Conservation (phyloP, 768 basidiomycete species). For the Lactarius sp. region DNA sequence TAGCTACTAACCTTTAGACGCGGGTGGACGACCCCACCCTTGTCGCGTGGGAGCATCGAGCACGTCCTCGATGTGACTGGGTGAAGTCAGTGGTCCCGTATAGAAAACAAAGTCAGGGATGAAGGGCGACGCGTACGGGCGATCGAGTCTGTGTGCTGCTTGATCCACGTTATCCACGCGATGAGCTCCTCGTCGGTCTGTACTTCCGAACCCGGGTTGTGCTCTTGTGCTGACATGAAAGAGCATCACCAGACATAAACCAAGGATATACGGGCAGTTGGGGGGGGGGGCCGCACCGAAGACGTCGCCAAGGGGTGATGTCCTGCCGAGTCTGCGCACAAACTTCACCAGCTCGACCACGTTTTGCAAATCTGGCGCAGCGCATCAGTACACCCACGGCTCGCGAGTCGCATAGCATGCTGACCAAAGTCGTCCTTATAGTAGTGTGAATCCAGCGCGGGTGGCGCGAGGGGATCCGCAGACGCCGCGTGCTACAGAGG, state of each 20-base stretch:
- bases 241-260: not conserved
- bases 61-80: conserved; percentile 45
- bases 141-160: conserved; percentile 2
- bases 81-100: not conserved
- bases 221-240: conserved; percentile 28
- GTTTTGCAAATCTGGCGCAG: conserved; percentile 29
- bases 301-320: conserved; percentile 29
- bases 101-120: conserved; percentile 20
- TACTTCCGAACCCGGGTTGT: conserved; percentile 32
- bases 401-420: not conserved
- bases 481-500: conserved; percentile 32
- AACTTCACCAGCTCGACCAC: conserved; percentile 33
- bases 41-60: conserved; percentile 50
- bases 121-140: conserved; percentile 20
- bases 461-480: conserved; percentile 29
- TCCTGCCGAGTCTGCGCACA: conserved; percentile 26
- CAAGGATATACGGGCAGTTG: conserved; percentile 1
- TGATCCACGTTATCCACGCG: conserved; percentile 23
- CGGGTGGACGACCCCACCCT: conserved; percentile 49
- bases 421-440: conserved; percentile 33
- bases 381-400: not conserved
- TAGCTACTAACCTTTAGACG: conserved; percentile 37
- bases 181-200: conserved; percentile 30
- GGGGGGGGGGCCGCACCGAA: conserved; percentile 19
- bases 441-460: conserved; percentile 33